Evolutionary conservation across 2,329 filamentous ascomycete genomes (phyloP), one percentile per base, ranked within the genome.

Genomic region (Diaporthe ampelina): DNA sequence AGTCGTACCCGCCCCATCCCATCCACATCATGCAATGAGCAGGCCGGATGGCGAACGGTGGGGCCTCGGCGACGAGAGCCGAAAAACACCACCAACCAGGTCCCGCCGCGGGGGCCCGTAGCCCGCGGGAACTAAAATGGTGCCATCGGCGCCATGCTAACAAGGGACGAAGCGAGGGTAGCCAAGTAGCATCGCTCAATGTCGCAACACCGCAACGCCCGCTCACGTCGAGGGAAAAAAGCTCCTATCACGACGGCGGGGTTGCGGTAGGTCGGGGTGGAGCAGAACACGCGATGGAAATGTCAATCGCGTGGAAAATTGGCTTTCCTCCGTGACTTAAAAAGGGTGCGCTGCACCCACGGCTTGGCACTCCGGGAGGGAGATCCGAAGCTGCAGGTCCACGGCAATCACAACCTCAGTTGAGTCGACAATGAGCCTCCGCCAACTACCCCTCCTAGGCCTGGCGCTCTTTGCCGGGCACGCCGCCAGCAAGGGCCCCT

Each of bases 401-500:
- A 32, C 13, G n/a, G 15, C 40, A 35, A 19, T 13, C 61, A 67
- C 43, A 67, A 4, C 35, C n/a, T 4, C 21, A 8, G 26, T 26
- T 8, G 24, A 11, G 17, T 15, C 45, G n/a, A 67, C 13, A 10
- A 75, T 74, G 74, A 32, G 59, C 15, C 24, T 40, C 35, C 40
- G 15, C 43, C 61, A 72, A 72, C 1, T 35, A 69, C 1, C 29
- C 11, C 17, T 72, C 19, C 29, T 37, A 37, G 40, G 67, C 32
- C 2, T 75, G 11, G 43, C 59, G 50, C 24, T 72, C 24, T 37
- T 61, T 13, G 32, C 73, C 21, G 58, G 43, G 17, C 1, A 43
- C 35, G 68, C 26, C 35, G 52, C 61, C 10, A 63, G 58, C 52
- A 57, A 45, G 21, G 74, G 72, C 0, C 79, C 81, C 24, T 82